A percentile compares a stretch with the other conserved stretches of the same genome.
Evolutionary conservation across 352 stramenopile species (phyloP).

Genomic region (Thalassiosira oceanica): DNA sequence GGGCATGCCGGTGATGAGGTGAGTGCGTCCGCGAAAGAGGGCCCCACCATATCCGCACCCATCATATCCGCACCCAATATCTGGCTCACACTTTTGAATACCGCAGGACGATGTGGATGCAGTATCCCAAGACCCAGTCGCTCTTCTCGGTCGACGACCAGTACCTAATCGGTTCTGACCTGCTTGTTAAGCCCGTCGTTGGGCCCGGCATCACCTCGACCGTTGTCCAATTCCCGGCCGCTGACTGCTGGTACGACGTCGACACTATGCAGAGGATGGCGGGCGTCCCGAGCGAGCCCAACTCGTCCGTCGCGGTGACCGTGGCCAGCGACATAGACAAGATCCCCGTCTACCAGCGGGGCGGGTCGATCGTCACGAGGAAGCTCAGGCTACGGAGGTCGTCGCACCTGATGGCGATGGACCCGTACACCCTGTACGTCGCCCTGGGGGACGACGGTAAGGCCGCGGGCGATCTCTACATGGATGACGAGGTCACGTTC

Average conservation of each 20-base stretch:
- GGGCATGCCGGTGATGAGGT: conserved; percentile 84
- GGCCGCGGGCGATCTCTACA: conserved; percentile 89
- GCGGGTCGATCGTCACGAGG: conserved; percentile 91
- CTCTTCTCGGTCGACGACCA: conserved; percentile 87
- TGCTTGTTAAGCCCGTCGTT: conserved; percentile 96
- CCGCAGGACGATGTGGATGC: conserved; percentile 92
- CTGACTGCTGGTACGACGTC: conserved; percentile 91
- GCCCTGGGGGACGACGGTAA: conserved; percentile 85
- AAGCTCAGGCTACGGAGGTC: conserved; percentile 94
- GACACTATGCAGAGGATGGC: conserved; percentile 62
- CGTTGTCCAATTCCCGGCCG: conserved; percentile 87
- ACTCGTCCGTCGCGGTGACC: conserved; percentile 23
- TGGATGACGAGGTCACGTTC: conserved; percentile 95
- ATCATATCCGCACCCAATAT: too few species aligned
- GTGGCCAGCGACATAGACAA: conserved; percentile 86
- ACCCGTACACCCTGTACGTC: conserved; percentile 96
- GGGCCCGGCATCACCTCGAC: conserved; percentile 83
- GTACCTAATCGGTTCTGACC: conserved; percentile 91
- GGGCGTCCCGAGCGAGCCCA: conserved; percentile 5
- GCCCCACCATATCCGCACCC: too few species aligned
- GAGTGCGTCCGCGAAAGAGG: conserved; percentile 12
- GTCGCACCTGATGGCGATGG: conserved; percentile 91
- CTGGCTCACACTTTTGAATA: too few species aligned
- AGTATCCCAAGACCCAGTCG: conserved; percentile 88
- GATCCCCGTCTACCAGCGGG: conserved; percentile 95